Evolutionary conservation across 116 monocot genomes (phyloP), one percentile per base, ranked within the genome.

Genomic region (Cymodocea nodosa): DNA sequence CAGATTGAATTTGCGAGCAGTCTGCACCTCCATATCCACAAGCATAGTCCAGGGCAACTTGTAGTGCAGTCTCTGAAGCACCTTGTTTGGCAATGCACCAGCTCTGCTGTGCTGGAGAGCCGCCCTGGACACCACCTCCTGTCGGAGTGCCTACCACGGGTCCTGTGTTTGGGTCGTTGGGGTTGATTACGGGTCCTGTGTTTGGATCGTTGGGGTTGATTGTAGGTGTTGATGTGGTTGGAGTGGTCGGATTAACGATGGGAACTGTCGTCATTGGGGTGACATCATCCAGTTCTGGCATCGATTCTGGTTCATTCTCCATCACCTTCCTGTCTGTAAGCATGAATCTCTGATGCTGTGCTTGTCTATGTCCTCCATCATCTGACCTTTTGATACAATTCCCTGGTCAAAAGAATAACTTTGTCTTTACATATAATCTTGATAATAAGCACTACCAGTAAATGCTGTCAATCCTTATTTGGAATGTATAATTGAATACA

Each of bases 11-110:
- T n/a, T 70, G 70, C 0, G 70, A 58, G 52, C 76, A 76, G 51
- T 76, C 76, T 5, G 76, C 70, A 3, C 75, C 68, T 34, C 76
- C 76, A 11, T 70, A 70, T 11, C 70, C 76, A 57, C 76, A 76
- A n/a, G 76, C 76, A 52, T 76, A 76, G 51, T 76, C 70, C 0
- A 76, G 59, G 6, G 70, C 65, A 51, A 70, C 76, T 58, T 76
- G 76, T 36, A 76, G 59, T 5, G 76, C 65, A 8, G 76, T 65
- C 12, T 70, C 64, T 0, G 76, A 65, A 16, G 70, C 76, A 10
- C 59, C n/a, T 15, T 44, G 59, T 64, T 65, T 76, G 13, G 76
- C 76, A 25, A 76, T 52, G 65, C 76, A 76, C 76, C 76, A 76
- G 61, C 74, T 74, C 62, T 60, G 60, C 6, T 61, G 30, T 30